These are phyloP conservation scores for Chlamydomonas schloesseri DNA, from an alignment of 139 green algal species.

Conservation along the genomic window DNA sequence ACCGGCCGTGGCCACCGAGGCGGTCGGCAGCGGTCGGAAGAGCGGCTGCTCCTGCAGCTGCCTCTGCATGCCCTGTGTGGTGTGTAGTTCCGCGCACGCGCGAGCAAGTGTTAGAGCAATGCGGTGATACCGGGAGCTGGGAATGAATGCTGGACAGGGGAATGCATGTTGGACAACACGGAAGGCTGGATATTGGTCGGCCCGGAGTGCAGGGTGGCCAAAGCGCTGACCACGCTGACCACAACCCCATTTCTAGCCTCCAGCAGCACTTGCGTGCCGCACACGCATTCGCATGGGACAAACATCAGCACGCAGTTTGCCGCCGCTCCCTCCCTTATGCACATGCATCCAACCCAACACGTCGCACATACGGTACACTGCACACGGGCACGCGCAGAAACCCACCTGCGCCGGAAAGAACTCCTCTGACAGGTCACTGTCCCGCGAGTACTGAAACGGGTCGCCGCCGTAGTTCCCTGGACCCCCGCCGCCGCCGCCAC, in stretches of 20 bases:
- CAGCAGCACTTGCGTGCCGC: too few species aligned
- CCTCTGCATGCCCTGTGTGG: constrained; percentile 28
- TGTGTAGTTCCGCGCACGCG: background rate
- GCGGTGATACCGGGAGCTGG: too few species aligned
- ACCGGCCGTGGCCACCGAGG: too few species aligned
- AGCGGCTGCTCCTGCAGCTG: background rate
- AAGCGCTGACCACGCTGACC: background rate
- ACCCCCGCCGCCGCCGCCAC: background rate
- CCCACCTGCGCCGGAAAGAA: constrained; percentile 27
- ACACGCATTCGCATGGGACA: too few species aligned
- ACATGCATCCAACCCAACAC: too few species aligned
- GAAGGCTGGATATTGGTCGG: background rate
- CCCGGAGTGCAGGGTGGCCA: background rate
- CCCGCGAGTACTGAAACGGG: background rate
- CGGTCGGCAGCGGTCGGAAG: constrained; percentile 23
- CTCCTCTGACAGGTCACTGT: constrained; percentile 41
- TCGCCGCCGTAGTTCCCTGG: background rate
- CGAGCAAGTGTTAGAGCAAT: too few species aligned
- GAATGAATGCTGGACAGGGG: too few species aligned
- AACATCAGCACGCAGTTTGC: background rate
- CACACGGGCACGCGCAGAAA: too few species aligned
- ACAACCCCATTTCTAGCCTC: too few species aligned
- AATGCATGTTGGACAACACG: too few species aligned
- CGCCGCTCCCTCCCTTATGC: too few species aligned
- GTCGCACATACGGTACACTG: too few species aligned